Evolutionary conservation across 1,139 yeast genomes (phyloP), one percentile per base, ranked within the genome.

Genomic region (Meyerozyma carpophila): DNA sequence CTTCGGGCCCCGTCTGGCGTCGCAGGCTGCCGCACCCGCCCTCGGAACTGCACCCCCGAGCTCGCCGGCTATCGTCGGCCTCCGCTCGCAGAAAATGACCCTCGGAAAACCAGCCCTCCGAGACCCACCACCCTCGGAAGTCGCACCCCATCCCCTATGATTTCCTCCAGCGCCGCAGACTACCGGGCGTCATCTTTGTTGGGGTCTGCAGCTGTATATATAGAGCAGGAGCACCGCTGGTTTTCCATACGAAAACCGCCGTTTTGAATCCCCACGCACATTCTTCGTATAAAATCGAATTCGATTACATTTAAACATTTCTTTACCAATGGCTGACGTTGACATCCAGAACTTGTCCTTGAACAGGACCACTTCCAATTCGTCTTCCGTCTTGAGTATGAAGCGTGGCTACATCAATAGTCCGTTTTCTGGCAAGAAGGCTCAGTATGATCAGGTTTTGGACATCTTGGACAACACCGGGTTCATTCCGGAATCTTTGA

Each of bases 381-480:
- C 66, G 10, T 63, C 70, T 20, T 66, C 73, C 24, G 61, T 65
- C 28, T 58, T 61, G 32, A 62, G 66, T 42, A 54, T 61, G 47
- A 69, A 67, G 49, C 73, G 65, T 31, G 96, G 90, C 49, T 90
- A 91, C 68, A 79, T 81, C 48, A 79, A 85, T 43, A 73, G 80
- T 41, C 85, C 88, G 4, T 91, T 89, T 59, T 77, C 81, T 36
- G 96, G 94, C 36, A 89, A 88, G 61, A 85, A 83, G 56, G 77
- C 78, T 46, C 98, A 93, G 63, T 77, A 83, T 61, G 93, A 83
- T 49, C 76, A 79, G 44, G 96, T 93, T 37, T 79, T 89, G 66
- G 96, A 89, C 60, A 75, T 82, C 42, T 71, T 93, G 49, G 96
- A 89, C 61, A 74, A 79, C 47, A 81, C 84, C 41, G 97, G 97